Base-by-base conservation (phyloP, 768 basidiomycete species). In the Kwoniella dendrophila region DNA sequence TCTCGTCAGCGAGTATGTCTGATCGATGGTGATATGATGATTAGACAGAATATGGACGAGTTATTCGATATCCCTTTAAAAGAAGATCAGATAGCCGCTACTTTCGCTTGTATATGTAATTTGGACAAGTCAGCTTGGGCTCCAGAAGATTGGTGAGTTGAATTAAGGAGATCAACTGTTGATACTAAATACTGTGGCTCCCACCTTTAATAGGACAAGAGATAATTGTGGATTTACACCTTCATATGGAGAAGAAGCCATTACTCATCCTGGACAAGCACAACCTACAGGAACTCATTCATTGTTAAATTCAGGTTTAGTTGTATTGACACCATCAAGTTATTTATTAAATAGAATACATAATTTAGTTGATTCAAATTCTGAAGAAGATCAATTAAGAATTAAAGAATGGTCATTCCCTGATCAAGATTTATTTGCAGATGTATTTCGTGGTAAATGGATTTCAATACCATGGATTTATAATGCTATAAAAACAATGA, bases 71-170 rank as follows among this genome's bases (percentile, higher is more conserved):
- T 68, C n/a, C 58, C 57, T 2, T 29, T 70, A 8, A 54, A 76
- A 24, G 26, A 54, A 20, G 89, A 86, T 64, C 85, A 86, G 76
- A 92, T 96, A 61, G 92, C 92, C 4, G 92, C 92, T 0, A 84
- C 82, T 0, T 92, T 93, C 68, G 92, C 86, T 7, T 97, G 94
- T 73, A 87, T 92, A 2, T 97, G 94, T 81, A 97, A 97, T 78
- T 92, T 92, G 6, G 84, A 85, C 29, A 87, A 85, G 73, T 76
- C 92, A 16, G 59, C 82, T 4, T 90, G 93, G 76, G 97, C 97
- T 79, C 93, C 94, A 12, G 69, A 79, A 1, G 90, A 94, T 74
- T 97, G 94, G 94, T 83, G 45, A 72, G 80, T 62, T 6, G 2
- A 36, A 10, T 2, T 54, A 14, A 12, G 36, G 56, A 43, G 7